These are phyloP conservation scores for Domatiomyces catenatus DNA, from an alignment of 2,329 filamentous ascomycete species.

Conservation along the genomic window DNA sequence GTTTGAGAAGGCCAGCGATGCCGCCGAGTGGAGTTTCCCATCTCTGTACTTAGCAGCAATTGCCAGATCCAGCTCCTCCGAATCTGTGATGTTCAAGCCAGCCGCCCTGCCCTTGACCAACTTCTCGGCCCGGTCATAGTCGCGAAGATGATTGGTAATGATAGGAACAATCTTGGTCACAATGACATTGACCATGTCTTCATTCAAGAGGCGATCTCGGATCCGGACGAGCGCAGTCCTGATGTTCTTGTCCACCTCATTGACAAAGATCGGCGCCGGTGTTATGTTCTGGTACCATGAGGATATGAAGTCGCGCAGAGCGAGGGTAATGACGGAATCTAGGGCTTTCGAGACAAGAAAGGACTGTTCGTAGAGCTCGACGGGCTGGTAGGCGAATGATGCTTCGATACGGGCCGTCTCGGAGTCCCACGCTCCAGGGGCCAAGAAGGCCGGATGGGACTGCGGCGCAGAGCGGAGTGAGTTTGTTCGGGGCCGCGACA, in stretches of 20 bases:
- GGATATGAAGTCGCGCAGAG: constrained; percentile 69
- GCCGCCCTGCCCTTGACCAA: constrained; percentile 74
- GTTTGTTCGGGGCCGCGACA: constrained; percentile 19
- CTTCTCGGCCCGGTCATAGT: constrained; percentile 82
- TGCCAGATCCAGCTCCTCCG: constrained; percentile 84
- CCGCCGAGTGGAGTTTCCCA: constrained; percentile 75
- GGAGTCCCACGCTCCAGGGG: constrained; percentile 48
- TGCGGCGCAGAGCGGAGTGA: constrained; percentile 29
- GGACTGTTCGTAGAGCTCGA: constrained; percentile 59
- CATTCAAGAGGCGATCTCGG: constrained; percentile 53
- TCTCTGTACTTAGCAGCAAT: constrained; percentile 90
- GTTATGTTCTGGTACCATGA: constrained; percentile 86
- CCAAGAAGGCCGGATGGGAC: constrained; percentile 40
- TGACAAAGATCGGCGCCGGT: constrained; percentile 59
- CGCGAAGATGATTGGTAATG: constrained; percentile 71
- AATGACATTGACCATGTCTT: constrained; percentile 71
- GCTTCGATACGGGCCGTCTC: constrained; percentile 53
- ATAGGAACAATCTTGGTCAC: constrained; percentile 76
- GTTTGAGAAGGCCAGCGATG: constrained; percentile 67
- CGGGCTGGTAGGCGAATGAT: constrained; percentile 50
- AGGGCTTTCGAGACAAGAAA: constrained; percentile 64
- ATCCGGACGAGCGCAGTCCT: constrained; percentile 57
- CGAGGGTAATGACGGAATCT: constrained; percentile 60
- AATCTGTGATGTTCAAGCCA: constrained; percentile 82
- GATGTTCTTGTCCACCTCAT: constrained; percentile 72